Percentiles rank a stretch among this genome's conserved stretches.
These are phyloP conservation scores for Trichoderma afroharzianum DNA, from an alignment of 2,329 filamentous ascomycete species.

Conservation along the genomic window DNA sequence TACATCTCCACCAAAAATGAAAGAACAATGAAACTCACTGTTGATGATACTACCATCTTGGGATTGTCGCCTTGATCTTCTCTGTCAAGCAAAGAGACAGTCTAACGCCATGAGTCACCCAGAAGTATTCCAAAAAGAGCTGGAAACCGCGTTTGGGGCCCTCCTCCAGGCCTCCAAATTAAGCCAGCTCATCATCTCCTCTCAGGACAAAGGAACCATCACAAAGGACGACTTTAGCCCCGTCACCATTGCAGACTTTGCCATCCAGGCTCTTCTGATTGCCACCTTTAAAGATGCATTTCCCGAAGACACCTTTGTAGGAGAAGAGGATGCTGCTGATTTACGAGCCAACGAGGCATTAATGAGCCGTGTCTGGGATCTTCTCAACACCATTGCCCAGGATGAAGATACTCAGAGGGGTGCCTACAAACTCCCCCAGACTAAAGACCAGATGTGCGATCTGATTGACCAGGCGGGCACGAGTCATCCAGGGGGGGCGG, in stretches of 20 bases:
- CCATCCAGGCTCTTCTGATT: conserved; percentile 54
- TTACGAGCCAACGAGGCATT: conserved; percentile 42
- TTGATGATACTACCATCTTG: neutral
- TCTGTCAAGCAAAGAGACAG: neutral
- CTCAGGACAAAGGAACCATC: conserved; percentile 47
- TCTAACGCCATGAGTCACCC: conserved; percentile 35
- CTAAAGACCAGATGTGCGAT: conserved; percentile 46
- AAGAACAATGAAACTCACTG: neutral
- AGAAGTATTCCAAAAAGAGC: conserved; percentile 36
- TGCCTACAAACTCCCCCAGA: conserved; percentile 34
- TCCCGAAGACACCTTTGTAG: conserved; percentile 50
- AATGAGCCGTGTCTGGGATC: conserved; percentile 45
- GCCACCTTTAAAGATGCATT: conserved; percentile 48
- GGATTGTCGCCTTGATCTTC: neutral
- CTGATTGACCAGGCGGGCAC: conserved; percentile 51
- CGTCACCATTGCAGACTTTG: conserved; percentile 58
- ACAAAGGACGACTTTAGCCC: conserved; percentile 54
- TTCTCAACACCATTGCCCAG: conserved; percentile 35
- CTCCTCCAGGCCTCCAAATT: conserved; percentile 45
- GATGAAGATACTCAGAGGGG: conserved; percentile 25
- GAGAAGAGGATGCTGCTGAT: conserved; percentile 51
- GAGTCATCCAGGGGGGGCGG: conserved; percentile 32
- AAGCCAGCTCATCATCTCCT: conserved; percentile 46
- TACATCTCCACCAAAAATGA: neutral
- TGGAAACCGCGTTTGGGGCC: conserved; percentile 41